Percentiles rank a stretch among this genome's conserved stretches.
phyloP scores from a whole-genome alignment of 2,329 filamentous ascomycete species.

The Beauveria brongniartii region DNA sequence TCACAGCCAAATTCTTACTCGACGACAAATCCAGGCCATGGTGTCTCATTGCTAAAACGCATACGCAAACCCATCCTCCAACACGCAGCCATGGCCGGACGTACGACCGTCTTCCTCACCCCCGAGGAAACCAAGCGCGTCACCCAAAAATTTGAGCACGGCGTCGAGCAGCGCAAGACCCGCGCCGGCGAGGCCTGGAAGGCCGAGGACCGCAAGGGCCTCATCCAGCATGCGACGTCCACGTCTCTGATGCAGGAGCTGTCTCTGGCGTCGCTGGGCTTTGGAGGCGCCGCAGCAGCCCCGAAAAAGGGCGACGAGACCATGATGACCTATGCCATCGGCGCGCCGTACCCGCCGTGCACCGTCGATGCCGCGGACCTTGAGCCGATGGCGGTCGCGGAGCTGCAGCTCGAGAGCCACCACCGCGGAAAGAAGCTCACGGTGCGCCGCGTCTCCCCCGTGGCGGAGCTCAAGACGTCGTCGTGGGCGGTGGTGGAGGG shows the following conservation, averaged over 20 bases:
- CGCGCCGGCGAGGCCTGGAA: slow-evolving; percentile 16
- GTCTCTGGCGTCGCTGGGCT: slow-evolving; percentile 14
- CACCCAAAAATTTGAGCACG: slow-evolving; percentile 17
- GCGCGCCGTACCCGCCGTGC: slow-evolving; percentile 21
- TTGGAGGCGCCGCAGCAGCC: slow-evolving; percentile 13
- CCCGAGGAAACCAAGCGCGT: slow-evolving; percentile 23
- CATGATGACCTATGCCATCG: slow-evolving; percentile 22
- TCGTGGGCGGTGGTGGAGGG: slow-evolving; percentile 26
- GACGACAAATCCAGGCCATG: background rate
- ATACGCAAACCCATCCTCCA: background rate
- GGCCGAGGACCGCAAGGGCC: slow-evolving; percentile 13
- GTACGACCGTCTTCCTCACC: slow-evolving; percentile 25
- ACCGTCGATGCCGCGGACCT: slow-evolving; percentile 15
- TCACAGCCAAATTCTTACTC: background rate
- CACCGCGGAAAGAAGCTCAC: slow-evolving; percentile 21
- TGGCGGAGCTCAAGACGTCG: slow-evolving; percentile 17
- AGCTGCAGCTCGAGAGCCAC: slow-evolving; percentile 23
- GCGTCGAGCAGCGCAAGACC: slow-evolving; percentile 16
- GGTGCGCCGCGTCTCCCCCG: slow-evolving; percentile 21
- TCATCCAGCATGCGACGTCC: slow-evolving; percentile 20
- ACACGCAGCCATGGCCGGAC: slow-evolving; percentile 15
- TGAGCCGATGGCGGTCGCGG: slow-evolving; percentile 17
- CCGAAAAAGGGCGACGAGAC: slow-evolving; percentile 15
- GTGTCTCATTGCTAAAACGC: background rate
- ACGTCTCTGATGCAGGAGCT: slow-evolving; percentile 27